Evolutionary conservation across 768 basidiomycete species (phyloP).

Genomic region (Astraeus odoratus): DNA sequence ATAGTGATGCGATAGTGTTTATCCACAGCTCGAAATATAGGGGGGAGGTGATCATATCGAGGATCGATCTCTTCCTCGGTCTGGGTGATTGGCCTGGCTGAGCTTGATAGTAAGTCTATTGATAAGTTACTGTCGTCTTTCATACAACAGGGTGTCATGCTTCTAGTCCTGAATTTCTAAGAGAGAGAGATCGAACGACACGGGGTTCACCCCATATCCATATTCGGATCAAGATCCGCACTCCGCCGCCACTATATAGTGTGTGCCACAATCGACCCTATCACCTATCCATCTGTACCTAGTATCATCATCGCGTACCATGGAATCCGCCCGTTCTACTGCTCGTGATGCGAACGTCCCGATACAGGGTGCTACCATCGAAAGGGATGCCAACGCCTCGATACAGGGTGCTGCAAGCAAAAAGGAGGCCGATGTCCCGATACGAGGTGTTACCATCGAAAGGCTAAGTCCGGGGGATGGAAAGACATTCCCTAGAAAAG

Average conservation of each 20-base stretch:
- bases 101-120: conserved; percentile 3
- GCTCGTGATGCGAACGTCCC: conserved; percentile 2
- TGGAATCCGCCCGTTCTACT: conserved; percentile 15
- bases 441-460: conserved; percentile 67
- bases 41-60: neutral
- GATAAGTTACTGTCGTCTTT: neutral
- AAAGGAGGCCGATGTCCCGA: conserved; percentile 3
- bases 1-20: too few species aligned
- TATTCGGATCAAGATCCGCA: conserved; percentile 75
- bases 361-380: conserved; percentile 57
- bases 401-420: conserved; percentile 60
- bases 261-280: neutral
- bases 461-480: conserved; percentile 55
- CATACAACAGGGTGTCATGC: neutral
- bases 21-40: neutral
- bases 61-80: neutral
- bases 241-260: conserved; percentile 47
- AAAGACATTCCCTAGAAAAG: conserved; percentile 53
- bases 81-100: neutral
- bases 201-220: conserved; percentile 11
- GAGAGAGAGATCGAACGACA: neutral
- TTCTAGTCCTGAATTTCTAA: neutral
- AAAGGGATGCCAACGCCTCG: too few species aligned
- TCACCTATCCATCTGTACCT: conserved; percentile 7
- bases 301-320: conserved; percentile 25